These are phyloP conservation scores for Prillingera fragicola DNA, from an alignment of 1,284 basidiomycete species.

Conservation along the genomic window DNA sequence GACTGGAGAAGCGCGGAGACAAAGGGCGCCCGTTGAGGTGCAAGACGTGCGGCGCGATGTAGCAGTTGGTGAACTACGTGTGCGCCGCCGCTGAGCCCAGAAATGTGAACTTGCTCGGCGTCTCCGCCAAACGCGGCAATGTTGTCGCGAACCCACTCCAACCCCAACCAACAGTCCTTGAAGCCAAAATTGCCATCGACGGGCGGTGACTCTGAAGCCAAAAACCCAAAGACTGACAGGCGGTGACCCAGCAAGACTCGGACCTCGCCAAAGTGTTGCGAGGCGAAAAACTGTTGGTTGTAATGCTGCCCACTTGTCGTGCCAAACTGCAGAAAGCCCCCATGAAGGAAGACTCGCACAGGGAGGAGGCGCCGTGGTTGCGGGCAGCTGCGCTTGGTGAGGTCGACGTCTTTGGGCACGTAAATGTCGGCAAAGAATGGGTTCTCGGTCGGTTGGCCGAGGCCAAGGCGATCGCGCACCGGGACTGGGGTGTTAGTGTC, in stretches of 20 bases:
- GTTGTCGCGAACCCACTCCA: constrained; percentile 59
- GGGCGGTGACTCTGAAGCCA: constrained; percentile 57
- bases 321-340: constrained; percentile 74
- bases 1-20: constrained; percentile 62
- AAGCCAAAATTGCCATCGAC: constrained; percentile 67
- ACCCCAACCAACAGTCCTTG: constrained; percentile 66
- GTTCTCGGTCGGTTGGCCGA: constrained; percentile 63
- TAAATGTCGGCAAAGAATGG: constrained; percentile 71
- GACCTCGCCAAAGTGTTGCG: constrained; percentile 60
- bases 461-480: constrained; percentile 46
- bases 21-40: constrained; percentile 54
- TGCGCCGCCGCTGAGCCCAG: constrained; percentile 66
- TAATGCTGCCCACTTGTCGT: constrained; percentile 54
- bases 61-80: constrained; percentile 70
- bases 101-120: constrained; percentile 56
- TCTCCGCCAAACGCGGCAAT: constrained; percentile 57
- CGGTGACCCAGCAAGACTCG: constrained; percentile 52
- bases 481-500: constrained; percentile 10
- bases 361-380: constrained; percentile 50
- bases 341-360: constrained; percentile 69
- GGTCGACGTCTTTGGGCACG: constrained; percentile 53
- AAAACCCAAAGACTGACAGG: constrained; percentile 63
- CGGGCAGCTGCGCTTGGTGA: too few relatives aligned
- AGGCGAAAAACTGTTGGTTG: constrained; percentile 61
- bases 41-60: constrained; percentile 56